Base-by-base conservation (phyloP, 805 yeast genomes). In the Zygotorulaspora danielsina region DNA sequence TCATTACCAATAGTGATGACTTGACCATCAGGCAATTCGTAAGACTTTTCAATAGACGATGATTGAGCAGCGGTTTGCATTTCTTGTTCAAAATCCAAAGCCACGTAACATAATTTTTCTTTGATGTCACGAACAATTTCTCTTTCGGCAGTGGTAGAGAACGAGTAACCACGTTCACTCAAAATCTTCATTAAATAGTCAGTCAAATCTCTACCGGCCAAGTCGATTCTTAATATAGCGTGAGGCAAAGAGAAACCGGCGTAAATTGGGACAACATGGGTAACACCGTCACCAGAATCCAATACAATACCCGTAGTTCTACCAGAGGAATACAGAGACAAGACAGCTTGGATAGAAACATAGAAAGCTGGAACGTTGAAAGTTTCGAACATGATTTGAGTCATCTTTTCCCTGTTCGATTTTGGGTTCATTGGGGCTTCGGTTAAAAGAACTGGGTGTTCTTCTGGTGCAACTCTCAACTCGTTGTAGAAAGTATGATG, bases 401-500 rank as follows among this genome's bases (percentile, higher is more conserved):
- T 90, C 97, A 93, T 93, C 84, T 93, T 93, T 79, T 93, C 97
- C 80, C 97, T 88, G 89, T 93, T 93, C 57, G 93, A 81, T 75
- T 90, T 93, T 68, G 98, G 98, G 78, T 93, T 93, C 87, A 88
- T 85, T 73, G 98, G 98, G 55, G 98, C 98, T 81, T 93, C 98
- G 56, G 98, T 93, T 75, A 93, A 82, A 70, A 93, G 76, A 62
- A 90, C 96, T 70, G 97, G 97, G 80, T 93, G 98, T 76, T 93
- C 98, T 75, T 93, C 98, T 73, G 97, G 97, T 46, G 97, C 97
- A 70, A 93, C 97, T 78, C 97, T 87, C 75, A 93, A 84, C 77
- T 93, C 98, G 76, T 93, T 93, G 90, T 89, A 90, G 81, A 93
- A 93, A 62, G 97, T 93, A 81, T 93, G 98, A 74, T 93, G 97